Base-by-base conservation (phyloP, 2,329 filamentous ascomycete species). In the Orbilia brochopaga region DNA sequence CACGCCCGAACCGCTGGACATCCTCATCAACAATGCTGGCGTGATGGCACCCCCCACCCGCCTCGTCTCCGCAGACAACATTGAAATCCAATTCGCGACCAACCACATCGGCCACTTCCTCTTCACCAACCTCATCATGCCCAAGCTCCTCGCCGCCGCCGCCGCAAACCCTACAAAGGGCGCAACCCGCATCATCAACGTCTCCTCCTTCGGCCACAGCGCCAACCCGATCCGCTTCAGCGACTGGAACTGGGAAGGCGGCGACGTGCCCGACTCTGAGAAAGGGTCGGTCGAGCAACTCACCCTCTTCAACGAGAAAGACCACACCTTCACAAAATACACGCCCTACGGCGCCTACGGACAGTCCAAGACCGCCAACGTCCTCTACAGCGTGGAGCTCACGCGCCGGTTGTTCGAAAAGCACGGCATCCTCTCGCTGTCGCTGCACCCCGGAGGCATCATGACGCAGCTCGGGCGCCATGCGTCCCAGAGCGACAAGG, bases 331-430 rank as follows among this genome's bases (percentile, higher is more conserved):
- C 37, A 70, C 58, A 8, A 51, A 35, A 19, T 81, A 81, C 61
- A 76, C 76, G 0, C 69, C 74, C 0, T 82, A 81, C 78, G 74
- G 78, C 0, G 82, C 82, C 1, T 85, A 85, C 72, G 80, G 80
- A 1, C 82, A 83, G 75, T 82, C 81, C 74, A 85, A 85, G 77
- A 82, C 83, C 27, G 83, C 83, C 0, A 83, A 84, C 60, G 80
- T 84, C 15, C 75, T 83, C 48, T 83, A 83, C 69, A 80, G 78
- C 0, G 66, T 81, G 23, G 79, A 77, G 15, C 77, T 83, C 11
- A 79, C 81, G 15, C 69, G 79, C 27, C 76, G 78, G 40, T 65
- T 81, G 19, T 66, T 75, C 2, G 64, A 58, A 5, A 76, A 76
- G 17, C 50, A 70, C 30, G 78, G 79, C 1, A 78, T 83, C 19